Evolutionary conservation across 768 basidiomycete genomes (phyloP), one percentile per base, ranked within the genome.

Genomic region (Suillus americanus): DNA sequence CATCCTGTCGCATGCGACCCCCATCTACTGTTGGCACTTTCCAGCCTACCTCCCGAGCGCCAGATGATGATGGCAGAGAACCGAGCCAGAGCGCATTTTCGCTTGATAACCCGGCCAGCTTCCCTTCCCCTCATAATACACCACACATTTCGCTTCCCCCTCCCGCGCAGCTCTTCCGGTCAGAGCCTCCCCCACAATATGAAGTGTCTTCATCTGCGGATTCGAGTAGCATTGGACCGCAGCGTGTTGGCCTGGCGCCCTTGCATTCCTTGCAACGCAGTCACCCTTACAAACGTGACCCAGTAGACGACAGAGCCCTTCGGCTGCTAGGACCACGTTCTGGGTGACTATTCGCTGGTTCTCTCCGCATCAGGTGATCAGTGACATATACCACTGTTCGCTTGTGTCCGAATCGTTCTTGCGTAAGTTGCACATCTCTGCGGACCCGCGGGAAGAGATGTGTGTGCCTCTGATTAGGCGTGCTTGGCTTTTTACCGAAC

Each of bases 301-400:
- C 85, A 30, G 69, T 80, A 35, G 90, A 91, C 73, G 90, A 91
- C 68, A 81, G 80, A 65, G 82, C 84, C 45, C 72, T 91, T 69
- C 80, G 89, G 45, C 73, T 83, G 61, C 76, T 87, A 53, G 74
- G 75, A 45, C 75, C 78, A 56, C 77, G 75, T 57, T 71, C 76
- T 41, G 76, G 73, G 73, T 77, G 76, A 76, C 74, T 75, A 74
- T 72, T 75, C 65, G 66, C 64, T 62, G 64, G 46, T 64, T 65
- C 12, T 25, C 38, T 59, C 9, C 10, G 30, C 57, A 20, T 28
- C 25, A 12, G 40, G 40, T 23, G 57, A 41, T 50, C 37, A 28
- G 38, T 63, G 40, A 53, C 45, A 35, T 33, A 6, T 10, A 33
- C 48, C 54, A 60, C 54, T 40, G 54, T 55, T n/a, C 14, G 35